These are phyloP conservation scores for Ustilago nuda DNA, from an alignment of 1,284 basidiomycete genomes.

Conservation along the genomic window DNA sequence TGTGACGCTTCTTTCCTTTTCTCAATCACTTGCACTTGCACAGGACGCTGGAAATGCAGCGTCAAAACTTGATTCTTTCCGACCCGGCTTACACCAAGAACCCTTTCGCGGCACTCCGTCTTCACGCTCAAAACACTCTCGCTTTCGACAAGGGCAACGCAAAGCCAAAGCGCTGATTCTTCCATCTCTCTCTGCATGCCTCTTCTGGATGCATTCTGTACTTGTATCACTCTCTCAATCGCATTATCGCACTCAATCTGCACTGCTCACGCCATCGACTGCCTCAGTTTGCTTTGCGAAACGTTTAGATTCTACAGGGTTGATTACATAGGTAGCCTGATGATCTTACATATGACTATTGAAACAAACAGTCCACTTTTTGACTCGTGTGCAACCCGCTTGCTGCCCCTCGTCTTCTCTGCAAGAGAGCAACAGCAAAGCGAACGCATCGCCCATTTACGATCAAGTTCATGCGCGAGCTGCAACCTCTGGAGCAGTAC, in stretches of 20 bases:
- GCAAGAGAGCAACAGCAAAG: slow-evolving; percentile 1
- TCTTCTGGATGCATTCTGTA: slow-evolving; percentile 14
- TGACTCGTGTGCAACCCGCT: background rate
- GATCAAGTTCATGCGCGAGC: slow-evolving; percentile 45
- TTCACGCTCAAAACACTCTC: slow-evolving; percentile 63
- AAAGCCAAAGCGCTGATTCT: slow-evolving; percentile 20
- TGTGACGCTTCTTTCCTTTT: background rate
- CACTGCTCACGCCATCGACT: background rate
- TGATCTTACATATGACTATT: slow-evolving; percentile 1
- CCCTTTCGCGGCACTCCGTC: slow-evolving; percentile 64
- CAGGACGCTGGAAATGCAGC: slow-evolving; percentile 56
- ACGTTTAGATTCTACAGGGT: background rate
- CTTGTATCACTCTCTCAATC: slow-evolving; percentile 27
- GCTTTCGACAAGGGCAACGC: slow-evolving; percentile 40
- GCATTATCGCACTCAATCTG: background rate
- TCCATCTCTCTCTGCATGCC: background rate
- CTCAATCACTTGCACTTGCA: background rate
- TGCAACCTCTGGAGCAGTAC: slow-evolving; percentile 58
- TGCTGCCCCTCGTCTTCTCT: background rate
- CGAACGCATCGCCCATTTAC: background rate
- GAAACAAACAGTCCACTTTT: background rate
- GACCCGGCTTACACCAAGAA: slow-evolving; percentile 56
- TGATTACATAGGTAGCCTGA: slow-evolving; percentile 2
- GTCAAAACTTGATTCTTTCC: slow-evolving; percentile 59
- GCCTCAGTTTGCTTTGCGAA: background rate